Evolutionary conservation across 768 basidiomycete species (phyloP).

Genomic region (Hericium alpestre): DNA sequence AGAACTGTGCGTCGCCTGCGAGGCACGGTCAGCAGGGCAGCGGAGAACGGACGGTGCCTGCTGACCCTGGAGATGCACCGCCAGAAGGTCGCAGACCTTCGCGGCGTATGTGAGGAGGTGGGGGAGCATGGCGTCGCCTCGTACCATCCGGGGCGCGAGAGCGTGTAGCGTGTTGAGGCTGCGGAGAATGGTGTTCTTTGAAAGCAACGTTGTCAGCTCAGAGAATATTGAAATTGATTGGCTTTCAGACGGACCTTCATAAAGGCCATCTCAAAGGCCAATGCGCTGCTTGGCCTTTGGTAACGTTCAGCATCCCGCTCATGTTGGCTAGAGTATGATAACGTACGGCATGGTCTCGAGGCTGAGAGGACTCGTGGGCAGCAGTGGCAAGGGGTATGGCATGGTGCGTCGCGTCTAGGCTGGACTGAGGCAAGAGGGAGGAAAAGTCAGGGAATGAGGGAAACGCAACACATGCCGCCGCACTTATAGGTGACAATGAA

Average conservation of each 20-base stretch:
- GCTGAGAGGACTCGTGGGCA: neutral
- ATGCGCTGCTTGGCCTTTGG: neutral
- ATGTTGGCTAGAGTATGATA: neutral
- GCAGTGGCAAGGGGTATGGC: constrained; percentile 1
- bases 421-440: too few species aligned
- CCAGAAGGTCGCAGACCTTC: neutral
- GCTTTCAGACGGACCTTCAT: neutral
- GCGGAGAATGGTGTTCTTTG: neutral
- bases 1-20: neutral
- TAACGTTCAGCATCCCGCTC: neutral
- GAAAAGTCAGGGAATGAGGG: too few species aligned
- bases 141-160: neutral
- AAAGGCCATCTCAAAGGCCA: neutral
- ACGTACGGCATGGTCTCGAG: neutral
- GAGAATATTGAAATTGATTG: neutral
- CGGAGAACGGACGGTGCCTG: neutral
- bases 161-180: neutral
- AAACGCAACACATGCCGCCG: too few species aligned
- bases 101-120: neutral
- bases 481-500: too few species aligned
- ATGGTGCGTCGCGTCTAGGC: neutral
- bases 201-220: neutral
- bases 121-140: neutral
- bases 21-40: neutral
- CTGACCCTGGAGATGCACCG: neutral